These are phyloP conservation scores for Corymbia citriodora DNA, from an alignment of 441 rosid genomes.

Conservation along the genomic window DNA sequence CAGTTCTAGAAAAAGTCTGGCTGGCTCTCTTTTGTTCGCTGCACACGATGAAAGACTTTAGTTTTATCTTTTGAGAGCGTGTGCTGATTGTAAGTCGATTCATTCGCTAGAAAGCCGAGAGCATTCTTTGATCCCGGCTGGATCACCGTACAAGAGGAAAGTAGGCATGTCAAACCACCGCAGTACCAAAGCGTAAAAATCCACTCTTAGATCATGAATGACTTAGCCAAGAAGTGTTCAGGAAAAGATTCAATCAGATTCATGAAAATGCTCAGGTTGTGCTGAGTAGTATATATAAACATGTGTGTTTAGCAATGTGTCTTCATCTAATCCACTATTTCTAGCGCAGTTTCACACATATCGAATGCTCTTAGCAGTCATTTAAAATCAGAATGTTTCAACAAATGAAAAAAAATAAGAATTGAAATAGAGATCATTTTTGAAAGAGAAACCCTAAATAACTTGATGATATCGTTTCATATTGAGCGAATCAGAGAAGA, in stretches of 20 bases:
- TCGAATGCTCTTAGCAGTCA: background rate
- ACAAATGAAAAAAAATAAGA: background rate
- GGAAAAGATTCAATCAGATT: background rate
- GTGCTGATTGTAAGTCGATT: background rate
- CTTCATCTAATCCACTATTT: no score
- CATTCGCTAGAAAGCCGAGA: no score
- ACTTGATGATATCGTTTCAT: background rate
- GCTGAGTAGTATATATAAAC: background rate
- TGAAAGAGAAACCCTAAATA: background rate
- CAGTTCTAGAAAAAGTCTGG: background rate
- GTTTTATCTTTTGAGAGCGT: background rate
- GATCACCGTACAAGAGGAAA: background rate
- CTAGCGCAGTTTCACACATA: background rate
- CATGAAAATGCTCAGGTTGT: background rate
- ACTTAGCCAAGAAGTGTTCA: background rate
- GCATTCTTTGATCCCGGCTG: background rate
- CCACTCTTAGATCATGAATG: background rate
- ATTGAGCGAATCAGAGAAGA: background rate
- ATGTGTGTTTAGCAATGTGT: background rate
- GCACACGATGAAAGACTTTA: background rate
- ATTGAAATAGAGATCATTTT: no score
- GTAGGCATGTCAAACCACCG: background rate
- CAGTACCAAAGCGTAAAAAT: background rate
- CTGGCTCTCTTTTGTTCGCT: background rate
- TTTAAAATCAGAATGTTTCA: background rate